Evolutionary conservation across 2,329 filamentous ascomycete genomes (phyloP).

Genomic region (Aspergillus luchuensis): DNA sequence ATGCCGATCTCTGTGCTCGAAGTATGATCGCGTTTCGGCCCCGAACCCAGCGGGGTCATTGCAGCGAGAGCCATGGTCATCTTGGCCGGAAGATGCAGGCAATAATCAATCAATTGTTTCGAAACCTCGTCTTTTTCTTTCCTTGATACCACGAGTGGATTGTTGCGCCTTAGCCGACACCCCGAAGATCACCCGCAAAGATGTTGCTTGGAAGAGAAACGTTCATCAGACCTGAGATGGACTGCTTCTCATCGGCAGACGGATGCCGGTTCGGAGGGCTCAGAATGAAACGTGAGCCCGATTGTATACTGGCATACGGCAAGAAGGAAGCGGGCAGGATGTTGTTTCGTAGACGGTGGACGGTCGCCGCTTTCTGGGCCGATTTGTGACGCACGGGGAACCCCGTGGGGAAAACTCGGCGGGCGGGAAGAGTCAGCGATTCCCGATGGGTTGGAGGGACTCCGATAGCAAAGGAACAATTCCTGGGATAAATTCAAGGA

Average conservation of each 20-base stretch:
- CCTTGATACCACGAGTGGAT: neutral
- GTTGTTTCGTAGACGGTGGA: neutral
- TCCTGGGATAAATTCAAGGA: no score
- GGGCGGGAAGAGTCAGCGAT: neutral
- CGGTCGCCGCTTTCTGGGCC: neutral
- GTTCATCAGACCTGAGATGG: slow-evolving; percentile 14
- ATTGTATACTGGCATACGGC: slow-evolving; percentile 9
- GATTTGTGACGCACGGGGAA: slow-evolving; percentile 3
- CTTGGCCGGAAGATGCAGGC: neutral
- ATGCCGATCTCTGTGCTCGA: slow-evolving; percentile 12
- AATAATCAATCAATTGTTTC: neutral
- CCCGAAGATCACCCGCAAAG: slow-evolving; percentile 14
- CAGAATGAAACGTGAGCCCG: neutral
- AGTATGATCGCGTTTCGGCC: slow-evolving; percentile 12
- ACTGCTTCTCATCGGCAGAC: neutral
- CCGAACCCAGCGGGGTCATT: slow-evolving; percentile 23
- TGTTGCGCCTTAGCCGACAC: slow-evolving; percentile 16
- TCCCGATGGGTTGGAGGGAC: neutral
- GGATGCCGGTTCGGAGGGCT: neutral
- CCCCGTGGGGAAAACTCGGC: slow-evolving; percentile 10
- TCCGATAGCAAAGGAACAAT: neutral
- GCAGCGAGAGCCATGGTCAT: slow-evolving; percentile 27
- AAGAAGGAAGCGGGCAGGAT: neutral
- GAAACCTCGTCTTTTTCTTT: neutral
- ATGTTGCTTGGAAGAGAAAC: slow-evolving; percentile 7